Percentiles rank a stretch among this genome's conserved stretches.
phyloP scores from a whole-genome alignment of 2,329 filamentous ascomycete genomes.

The Xylariomycetidae sp. region DNA sequence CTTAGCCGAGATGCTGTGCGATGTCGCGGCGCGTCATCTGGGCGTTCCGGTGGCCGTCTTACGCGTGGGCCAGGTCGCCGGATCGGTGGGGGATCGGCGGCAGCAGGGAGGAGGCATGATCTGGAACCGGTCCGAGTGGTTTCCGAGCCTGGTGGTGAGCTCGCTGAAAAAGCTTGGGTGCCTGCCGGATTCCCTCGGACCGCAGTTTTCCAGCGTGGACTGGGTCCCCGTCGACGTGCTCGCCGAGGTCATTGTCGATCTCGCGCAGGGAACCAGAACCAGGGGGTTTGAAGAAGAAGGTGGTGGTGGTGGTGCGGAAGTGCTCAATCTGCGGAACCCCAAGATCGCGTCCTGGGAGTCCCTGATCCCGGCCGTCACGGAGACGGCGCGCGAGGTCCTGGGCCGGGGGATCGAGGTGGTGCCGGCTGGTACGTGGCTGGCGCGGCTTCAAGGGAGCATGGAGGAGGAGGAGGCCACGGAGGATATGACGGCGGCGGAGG shows the following conservation, averaged over 20 bases:
- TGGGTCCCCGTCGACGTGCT: conserved; percentile 41
- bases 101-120: conserved; percentile 14
- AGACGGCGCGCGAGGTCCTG: conserved; percentile 12
- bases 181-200: conserved; percentile 32
- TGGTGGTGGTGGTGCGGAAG: too few relatives aligned
- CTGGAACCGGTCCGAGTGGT: conserved; percentile 39
- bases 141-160: conserved; percentile 36
- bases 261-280: too few relatives aligned
- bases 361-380: conserved; percentile 5
- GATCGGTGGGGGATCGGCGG: conserved; percentile 13
- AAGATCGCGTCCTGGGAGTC: conserved; percentile 9
- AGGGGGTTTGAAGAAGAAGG: too few relatives aligned
- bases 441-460: too few relatives aligned
- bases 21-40: conserved; percentile 14
- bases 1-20: conserved; percentile 20
- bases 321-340: conserved; percentile 16
- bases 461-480: too few relatives aligned
- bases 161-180: conserved; percentile 30
- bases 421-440: too few relatives aligned
- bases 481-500: too few relatives aligned
- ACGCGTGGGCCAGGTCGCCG: conserved; percentile 26
- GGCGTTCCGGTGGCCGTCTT: conserved; percentile 10
- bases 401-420: too few relatives aligned
- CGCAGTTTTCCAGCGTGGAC: conserved; percentile 30
- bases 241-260: conserved; percentile 30